Base-by-base conservation (phyloP, 2,329 filamentous ascomycete species). In the Fusarium clavum region DNA sequence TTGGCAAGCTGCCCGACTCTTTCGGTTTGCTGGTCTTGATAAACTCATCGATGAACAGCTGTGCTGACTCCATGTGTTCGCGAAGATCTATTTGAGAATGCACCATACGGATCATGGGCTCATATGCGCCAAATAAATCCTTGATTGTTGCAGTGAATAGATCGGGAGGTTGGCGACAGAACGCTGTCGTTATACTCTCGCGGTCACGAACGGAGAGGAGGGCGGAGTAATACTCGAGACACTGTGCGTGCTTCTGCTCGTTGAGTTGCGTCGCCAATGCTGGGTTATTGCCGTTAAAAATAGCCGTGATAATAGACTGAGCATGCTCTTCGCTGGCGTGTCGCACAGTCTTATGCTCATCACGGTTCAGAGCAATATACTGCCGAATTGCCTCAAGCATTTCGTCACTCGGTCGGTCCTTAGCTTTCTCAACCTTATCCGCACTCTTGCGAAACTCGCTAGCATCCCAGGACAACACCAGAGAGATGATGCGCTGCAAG, bases 401-500 rank as follows among this genome's bases (percentile, higher is more conserved):
- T 16, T 87, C 85, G 61, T 91, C 90, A 30, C 83, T 85, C 0
- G 88, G 88, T 3, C 73, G 52, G 16, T 87, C 84, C 60, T 87
- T 88, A 32, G 83, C 80, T 55, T 88, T 90, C 69, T 92, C 91
- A 46, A 94, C 86, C 68, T 87, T 89, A 1, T 90, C 84, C 2
- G 86, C 84, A 2, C 86, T 83, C 77, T 90, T 91, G 63, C 88
- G 88, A 66, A 94, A 91, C 67, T 93, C 91, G 40, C 84, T 82
- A 8, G 88, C 87, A 73, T 96, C 93, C 90, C 91, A 94, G 8
- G 87, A 85, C 13, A 94, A 79, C 0, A 94, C 89, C 6, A 91
- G 86, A 1, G 89, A 91, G 24, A 95, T 89, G 67, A 96, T 94
- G 45, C 90, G 82, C 78, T 95, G 92, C 70, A 96, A 78, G 11